phyloP scores from a whole-genome alignment of 371 early-diverging fungal genomes.

The Haplosporangium sp. region DNA sequence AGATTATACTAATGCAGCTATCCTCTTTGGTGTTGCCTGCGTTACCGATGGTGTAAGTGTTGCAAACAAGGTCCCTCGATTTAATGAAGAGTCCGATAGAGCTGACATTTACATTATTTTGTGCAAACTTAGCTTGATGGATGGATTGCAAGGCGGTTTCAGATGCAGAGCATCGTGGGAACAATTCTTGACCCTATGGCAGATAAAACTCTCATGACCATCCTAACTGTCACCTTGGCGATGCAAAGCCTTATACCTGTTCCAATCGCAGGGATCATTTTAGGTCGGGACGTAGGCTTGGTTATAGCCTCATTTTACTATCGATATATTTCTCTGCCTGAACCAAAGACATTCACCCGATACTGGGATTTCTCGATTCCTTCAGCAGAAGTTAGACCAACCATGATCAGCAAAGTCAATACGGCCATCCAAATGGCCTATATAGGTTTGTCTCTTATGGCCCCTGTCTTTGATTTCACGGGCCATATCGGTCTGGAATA shows the following conservation, averaged over 20 bases:
- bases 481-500: constrained; percentile 56
- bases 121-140: constrained; percentile 80
- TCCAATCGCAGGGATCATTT: constrained; percentile 83
- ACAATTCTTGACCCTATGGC: constrained; percentile 96
- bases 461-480: constrained; percentile 70
- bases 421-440: constrained; percentile 90
- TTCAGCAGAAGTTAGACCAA: constrained; percentile 92
- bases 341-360: constrained; percentile 87
- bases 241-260: constrained; percentile 82
- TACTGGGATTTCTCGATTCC: constrained; percentile 94
- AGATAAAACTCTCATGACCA: constrained; percentile 95
- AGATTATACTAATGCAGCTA: constrained; percentile 75
- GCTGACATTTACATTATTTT: too few species aligned
- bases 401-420: constrained; percentile 91
- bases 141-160: constrained; percentile 89
- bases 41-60: constrained; percentile 83
- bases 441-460: constrained; percentile 81
- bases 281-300: constrained; percentile 90
- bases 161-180: constrained; percentile 89
- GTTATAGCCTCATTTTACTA: constrained; percentile 84
- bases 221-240: constrained; percentile 85
- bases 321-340: constrained; percentile 89
- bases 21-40: constrained; percentile 82
- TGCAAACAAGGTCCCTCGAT: background rate
- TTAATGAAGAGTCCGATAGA: too few species aligned